A percentile compares a stretch with the other conserved stretches of the same genome.
phyloP scores from a whole-genome alignment of 2,329 filamentous ascomycete genomes.

The Cryoendolithus antarcticus region DNA sequence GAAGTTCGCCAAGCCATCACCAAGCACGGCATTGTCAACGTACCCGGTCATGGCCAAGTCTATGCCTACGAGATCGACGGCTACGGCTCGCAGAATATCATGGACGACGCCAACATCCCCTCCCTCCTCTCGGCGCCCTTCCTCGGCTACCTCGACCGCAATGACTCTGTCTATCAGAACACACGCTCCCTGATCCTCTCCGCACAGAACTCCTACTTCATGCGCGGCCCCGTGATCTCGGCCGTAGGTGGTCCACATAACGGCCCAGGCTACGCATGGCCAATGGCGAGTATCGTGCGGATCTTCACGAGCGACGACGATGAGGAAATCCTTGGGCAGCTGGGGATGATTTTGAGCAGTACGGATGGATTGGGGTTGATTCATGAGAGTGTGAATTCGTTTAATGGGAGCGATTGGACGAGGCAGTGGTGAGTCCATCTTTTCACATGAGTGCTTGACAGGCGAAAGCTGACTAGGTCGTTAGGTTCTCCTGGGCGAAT shows the following conservation, averaged over 20 bases:
- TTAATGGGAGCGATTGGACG: conserved; percentile 33
- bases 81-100: conserved; percentile 40
- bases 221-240: conserved; percentile 36
- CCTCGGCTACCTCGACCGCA: conserved; percentile 40
- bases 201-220: conserved; percentile 37
- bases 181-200: conserved; percentile 35
- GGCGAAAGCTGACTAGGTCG: conserved; percentile 1
- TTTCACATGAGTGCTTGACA: neutral
- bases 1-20: conserved; percentile 33
- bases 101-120: conserved; percentile 64
- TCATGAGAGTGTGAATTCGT: conserved; percentile 41
- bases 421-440: conserved; percentile 31
- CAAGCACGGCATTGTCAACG: conserved; percentile 29
- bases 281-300: conserved; percentile 39
- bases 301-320: conserved; percentile 38
- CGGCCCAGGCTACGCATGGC: conserved; percentile 37
- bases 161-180: conserved; percentile 32
- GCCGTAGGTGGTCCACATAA: conserved; percentile 38
- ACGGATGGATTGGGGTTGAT: conserved; percentile 38
- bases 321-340: conserved; percentile 32
- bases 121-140: conserved; percentile 54
- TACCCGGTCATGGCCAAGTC: conserved; percentile 26
- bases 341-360: conserved; percentile 33
- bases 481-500: conserved; percentile 40
- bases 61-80: conserved; percentile 40